Evolutionary conservation across 345 rosid species (phyloP).

Genomic region (Zanthoxylum bungeanum): DNA sequence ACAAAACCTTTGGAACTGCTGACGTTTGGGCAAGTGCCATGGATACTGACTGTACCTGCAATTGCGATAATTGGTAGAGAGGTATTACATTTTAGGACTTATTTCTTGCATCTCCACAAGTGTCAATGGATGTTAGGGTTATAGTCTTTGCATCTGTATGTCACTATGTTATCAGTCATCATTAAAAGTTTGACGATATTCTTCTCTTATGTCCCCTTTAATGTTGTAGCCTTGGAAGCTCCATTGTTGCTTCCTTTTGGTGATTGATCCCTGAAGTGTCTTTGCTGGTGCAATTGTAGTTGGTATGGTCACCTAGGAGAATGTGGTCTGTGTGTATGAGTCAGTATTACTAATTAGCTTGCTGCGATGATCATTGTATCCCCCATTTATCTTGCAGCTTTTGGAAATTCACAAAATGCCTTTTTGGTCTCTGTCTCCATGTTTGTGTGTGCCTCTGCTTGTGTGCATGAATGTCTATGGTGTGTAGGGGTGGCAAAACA

Average conservation of each 20-base stretch:
- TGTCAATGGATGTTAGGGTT: not conserved
- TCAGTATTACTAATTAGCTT: not conserved
- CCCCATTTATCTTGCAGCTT: not conserved
- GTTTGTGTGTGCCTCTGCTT: not conserved
- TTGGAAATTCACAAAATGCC: not conserved
- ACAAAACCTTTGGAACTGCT: conserved; percentile 62
- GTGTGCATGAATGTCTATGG: not conserved
- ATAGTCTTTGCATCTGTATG: not conserved
- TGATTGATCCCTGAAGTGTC: not conserved
- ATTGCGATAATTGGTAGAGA: conserved; percentile 93
- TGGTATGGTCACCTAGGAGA: not conserved
- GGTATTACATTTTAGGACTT: conserved; percentile 41
- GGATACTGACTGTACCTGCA: conserved; percentile 86
- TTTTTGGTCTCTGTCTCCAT: not conserved
- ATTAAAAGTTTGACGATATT: not conserved
- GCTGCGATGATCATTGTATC: not conserved
- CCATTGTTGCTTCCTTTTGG: conserved; percentile 2
- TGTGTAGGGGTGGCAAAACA: too few relatives aligned
- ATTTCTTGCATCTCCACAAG: conserved; percentile 11
- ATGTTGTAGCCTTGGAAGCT: not conserved
- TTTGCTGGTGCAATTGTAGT: not conserved
- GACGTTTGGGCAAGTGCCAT: conserved; percentile 59
- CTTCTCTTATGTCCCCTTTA: not conserved
- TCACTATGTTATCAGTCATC: too few relatives aligned
- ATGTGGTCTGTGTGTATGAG: not conserved